Percentiles rank a stretch among this genome's conserved stretches.
Conservation (phyloP, 768 basidiomycete genomes). For the Amanita muscaria region DNA sequence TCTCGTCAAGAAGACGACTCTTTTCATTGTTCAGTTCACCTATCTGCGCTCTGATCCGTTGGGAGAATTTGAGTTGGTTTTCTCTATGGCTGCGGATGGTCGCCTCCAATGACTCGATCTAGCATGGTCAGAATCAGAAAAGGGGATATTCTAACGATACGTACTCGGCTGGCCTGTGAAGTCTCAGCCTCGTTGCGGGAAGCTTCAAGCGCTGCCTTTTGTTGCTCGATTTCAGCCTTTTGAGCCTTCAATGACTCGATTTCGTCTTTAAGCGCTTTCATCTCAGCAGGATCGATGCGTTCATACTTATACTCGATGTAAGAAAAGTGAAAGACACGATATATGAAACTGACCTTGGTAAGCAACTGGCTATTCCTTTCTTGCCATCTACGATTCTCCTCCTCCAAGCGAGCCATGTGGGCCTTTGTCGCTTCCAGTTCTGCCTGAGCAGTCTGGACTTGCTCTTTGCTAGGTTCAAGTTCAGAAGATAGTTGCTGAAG, state of each 20-base stretch:
- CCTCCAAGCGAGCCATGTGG: conserved; percentile 63
- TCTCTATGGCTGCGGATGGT: conserved; percentile 30
- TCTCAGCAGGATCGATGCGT: conserved; percentile 79
- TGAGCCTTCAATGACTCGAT: conserved; percentile 43
- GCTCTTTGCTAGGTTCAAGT: conserved; percentile 68
- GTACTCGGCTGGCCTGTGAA: conserved; percentile 23
- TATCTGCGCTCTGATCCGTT: conserved; percentile 20
- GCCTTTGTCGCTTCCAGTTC: conserved; percentile 65
- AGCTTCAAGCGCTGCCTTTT: conserved; percentile 9
- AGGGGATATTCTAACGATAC: conserved; percentile 5
- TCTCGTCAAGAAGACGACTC: conserved; percentile 28
- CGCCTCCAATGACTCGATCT: conserved; percentile 38
- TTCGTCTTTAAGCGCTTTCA: conserved; percentile 72
- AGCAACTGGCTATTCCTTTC: conserved; percentile 74
- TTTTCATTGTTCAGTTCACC: conserved; percentile 29
- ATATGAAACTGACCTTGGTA: conserved; percentile 56
- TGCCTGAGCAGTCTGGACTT: conserved; percentile 55
- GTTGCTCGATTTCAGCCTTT: conserved; percentile 24
- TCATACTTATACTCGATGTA: too few relatives aligned
- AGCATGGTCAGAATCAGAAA: background rate
- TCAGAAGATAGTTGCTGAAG: conserved; percentile 49
- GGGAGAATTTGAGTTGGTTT: conserved; percentile 22
- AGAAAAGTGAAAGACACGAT: too few relatives aligned
- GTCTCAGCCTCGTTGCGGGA: conserved; percentile 23
- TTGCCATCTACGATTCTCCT: conserved; percentile 76